Evolutionary conservation across 73 alveolate genomes (phyloP).

Genomic region (Stentor coeruleus): DNA sequence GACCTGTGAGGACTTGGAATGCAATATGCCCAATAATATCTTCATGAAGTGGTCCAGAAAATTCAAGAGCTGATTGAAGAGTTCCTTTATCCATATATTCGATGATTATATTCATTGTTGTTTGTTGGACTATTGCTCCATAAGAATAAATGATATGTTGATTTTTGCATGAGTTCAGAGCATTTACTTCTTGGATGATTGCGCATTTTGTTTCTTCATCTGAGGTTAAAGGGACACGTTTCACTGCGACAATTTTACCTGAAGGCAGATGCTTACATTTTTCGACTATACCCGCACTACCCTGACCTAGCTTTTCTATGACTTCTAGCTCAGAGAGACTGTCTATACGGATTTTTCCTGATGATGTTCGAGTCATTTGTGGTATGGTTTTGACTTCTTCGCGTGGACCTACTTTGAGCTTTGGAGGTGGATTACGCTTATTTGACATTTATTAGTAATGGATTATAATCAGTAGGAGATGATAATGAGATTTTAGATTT

Average conservation of each 20-base stretch:
- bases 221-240: constrained; percentile 37
- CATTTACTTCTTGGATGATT: constrained; percentile 45
- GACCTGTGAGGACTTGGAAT: constrained; percentile 68
- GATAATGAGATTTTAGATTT: too few relatives aligned
- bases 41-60: constrained; percentile 67
- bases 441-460: too few relatives aligned
- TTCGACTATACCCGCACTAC: constrained; percentile 52
- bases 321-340: too few relatives aligned
- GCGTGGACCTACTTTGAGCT: too few relatives aligned
- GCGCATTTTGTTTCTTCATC: constrained; percentile 38
- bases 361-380: too few relatives aligned
- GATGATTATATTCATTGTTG: constrained; percentile 70
- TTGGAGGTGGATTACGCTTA: too few relatives aligned
- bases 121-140: constrained; percentile 75
- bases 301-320: constrained; percentile 54
- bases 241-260: constrained; percentile 49
- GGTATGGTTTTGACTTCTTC: too few relatives aligned
- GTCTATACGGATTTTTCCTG: too few relatives aligned
- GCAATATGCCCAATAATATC: constrained; percentile 69
- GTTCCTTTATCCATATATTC: constrained; percentile 90
- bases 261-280: constrained; percentile 46
- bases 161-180: constrained; percentile 60
- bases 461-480: too few relatives aligned
- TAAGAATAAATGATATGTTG: constrained; percentile 70
- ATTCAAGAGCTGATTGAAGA: constrained; percentile 51